phyloP scores from a whole-genome alignment of 2,329 filamentous ascomycete genomes.

The Colletotrichum tanaceti region DNA sequence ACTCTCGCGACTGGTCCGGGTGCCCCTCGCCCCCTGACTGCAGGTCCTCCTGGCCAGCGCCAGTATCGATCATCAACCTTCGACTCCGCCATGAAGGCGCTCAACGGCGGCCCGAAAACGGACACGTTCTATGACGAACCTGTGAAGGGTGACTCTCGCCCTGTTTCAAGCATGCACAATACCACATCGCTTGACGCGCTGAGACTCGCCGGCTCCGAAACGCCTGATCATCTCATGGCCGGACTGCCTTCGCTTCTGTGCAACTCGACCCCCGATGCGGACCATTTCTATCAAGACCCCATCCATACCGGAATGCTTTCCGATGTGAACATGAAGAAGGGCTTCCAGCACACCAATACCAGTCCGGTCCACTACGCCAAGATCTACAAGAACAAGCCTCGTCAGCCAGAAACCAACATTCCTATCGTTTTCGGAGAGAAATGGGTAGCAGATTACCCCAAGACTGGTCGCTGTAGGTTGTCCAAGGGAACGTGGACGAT shows the following conservation, averaged over 20 bases:
- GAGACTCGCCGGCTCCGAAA: slow-evolving; percentile 11
- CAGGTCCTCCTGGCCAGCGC: slow-evolving; percentile 66
- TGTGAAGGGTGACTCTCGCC: slow-evolving; percentile 40
- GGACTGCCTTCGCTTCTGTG: slow-evolving; percentile 9
- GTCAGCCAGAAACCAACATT: slow-evolving; percentile 1
- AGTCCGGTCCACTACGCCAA: not conserved
- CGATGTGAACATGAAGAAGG: slow-evolving; percentile 8
- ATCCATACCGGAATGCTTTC: slow-evolving; percentile 17
- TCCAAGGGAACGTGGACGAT: slow-evolving; percentile 41
- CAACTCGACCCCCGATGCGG: slow-evolving; percentile 8
- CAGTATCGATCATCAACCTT: slow-evolving; percentile 60
- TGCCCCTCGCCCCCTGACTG: slow-evolving; percentile 63
- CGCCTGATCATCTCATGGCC: slow-evolving; percentile 20
- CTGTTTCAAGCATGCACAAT: slow-evolving; percentile 43
- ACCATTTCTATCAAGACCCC: slow-evolving; percentile 9
- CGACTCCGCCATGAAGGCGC: slow-evolving; percentile 52
- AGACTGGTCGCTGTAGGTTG: slow-evolving; percentile 29
- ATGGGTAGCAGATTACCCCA: slow-evolving; percentile 44
- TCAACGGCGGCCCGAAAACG: slow-evolving; percentile 46
- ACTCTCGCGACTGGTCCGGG: slow-evolving; percentile 52
- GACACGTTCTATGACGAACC: slow-evolving; percentile 43
- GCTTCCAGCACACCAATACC: not conserved
- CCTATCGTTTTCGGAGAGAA: slow-evolving; percentile 28
- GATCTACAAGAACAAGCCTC: not conserved
- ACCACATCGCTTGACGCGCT: not conserved